Conservation (phyloP, 306 rosid species). For the Datisca glomerata region DNA sequence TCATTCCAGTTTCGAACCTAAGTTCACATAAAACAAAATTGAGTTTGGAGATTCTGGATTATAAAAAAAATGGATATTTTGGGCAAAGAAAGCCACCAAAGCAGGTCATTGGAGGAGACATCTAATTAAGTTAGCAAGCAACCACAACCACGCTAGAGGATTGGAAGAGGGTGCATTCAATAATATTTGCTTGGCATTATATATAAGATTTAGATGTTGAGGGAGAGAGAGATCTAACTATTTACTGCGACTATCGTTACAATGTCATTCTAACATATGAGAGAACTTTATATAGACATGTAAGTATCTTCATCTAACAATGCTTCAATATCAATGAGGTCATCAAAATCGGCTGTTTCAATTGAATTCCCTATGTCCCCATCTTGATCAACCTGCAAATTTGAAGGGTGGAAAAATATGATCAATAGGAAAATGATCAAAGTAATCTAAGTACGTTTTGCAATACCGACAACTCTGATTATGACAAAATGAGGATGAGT, state of each 20-base stretch:
- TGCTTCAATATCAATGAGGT: constrained; percentile 37
- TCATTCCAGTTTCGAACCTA: too few species aligned
- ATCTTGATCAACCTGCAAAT: constrained; percentile 41
- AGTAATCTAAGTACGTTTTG: not conserved
- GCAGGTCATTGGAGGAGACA: too few species aligned
- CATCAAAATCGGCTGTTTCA: constrained; percentile 26
- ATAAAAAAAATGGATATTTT: constrained; percentile 26
- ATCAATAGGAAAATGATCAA: not conserved
- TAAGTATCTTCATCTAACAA: constrained; percentile 42
- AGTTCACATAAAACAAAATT: too few species aligned
- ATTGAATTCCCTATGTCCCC: constrained; percentile 13
- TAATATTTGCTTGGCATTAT: too few species aligned
- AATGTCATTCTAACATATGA: not conserved
- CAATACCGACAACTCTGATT: too few species aligned
- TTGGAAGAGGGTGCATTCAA: too few species aligned
- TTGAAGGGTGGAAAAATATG: not conserved
- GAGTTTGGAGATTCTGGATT: too few species aligned
- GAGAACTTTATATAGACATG: constrained; percentile 25
- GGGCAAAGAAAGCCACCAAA: not conserved
- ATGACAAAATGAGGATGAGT: too few species aligned
- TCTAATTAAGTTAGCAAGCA: too few species aligned
- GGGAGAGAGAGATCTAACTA: not conserved
- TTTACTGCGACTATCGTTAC: not conserved
- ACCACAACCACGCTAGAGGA: too few species aligned
- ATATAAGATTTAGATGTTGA: not conserved